Evolutionary conservation across 2,329 filamentous ascomycete genomes (phyloP).

Genomic region (Corniculantispora saksenae): DNA sequence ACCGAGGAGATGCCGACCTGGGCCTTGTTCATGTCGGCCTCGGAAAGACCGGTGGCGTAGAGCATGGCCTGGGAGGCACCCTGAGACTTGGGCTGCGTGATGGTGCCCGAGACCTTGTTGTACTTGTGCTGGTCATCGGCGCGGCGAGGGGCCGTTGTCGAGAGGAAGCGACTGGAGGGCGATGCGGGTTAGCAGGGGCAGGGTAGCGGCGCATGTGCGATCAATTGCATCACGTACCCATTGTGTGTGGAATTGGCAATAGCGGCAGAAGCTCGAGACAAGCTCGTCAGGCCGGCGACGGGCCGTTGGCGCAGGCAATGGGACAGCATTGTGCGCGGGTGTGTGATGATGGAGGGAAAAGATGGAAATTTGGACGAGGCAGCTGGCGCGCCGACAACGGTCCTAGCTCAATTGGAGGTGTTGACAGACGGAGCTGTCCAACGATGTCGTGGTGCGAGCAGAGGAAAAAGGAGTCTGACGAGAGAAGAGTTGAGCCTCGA

Average conservation of each 20-base stretch:
- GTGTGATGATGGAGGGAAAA: slow-evolving; percentile 21
- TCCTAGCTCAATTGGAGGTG: slow-evolving; percentile 25
- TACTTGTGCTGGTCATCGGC: slow-evolving; percentile 55
- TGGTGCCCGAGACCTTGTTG: slow-evolving; percentile 80
- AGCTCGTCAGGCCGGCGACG: slow-evolving; percentile 25
- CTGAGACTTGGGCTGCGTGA: slow-evolving; percentile 97
- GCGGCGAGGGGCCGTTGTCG: slow-evolving; percentile 49
- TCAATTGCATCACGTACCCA: slow-evolving; percentile 28
- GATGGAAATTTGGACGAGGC: slow-evolving; percentile 20
- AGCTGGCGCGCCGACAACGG: slow-evolving; percentile 27
- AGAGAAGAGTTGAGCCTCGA: not conserved
- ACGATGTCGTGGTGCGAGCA: not conserved
- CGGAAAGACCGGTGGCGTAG: slow-evolving; percentile 86
- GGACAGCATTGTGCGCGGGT: slow-evolving; percentile 28
- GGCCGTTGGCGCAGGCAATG: slow-evolving; percentile 31
- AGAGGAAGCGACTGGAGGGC: slow-evolving; percentile 49
- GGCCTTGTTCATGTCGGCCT: slow-evolving; percentile 90
- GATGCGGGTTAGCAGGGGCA: not conserved
- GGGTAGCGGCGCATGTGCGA: not conserved
- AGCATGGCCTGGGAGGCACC: slow-evolving; percentile 99
- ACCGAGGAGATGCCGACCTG: slow-evolving; percentile 98
- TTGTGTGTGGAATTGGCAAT: slow-evolving; percentile 25
- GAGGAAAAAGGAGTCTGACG: too few species aligned
- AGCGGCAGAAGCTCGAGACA: slow-evolving; percentile 26
- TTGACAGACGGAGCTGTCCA: not conserved